phyloP scores from a whole-genome alignment of 1,284 basidiomycete genomes.

The Ustilago shanxiensis region DNA sequence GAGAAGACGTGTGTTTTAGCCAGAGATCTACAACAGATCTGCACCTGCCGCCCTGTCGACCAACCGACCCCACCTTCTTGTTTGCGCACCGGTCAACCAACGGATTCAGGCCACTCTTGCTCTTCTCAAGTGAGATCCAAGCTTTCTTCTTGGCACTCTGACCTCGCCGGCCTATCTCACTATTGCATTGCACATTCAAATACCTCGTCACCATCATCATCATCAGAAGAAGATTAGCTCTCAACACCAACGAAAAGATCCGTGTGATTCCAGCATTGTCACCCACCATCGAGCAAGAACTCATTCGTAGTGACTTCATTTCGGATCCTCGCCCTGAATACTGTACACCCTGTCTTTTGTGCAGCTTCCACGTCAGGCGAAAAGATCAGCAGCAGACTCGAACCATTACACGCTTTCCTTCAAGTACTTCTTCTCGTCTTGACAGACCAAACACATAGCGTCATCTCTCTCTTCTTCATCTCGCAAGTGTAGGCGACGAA shows the following conservation, averaged over 20 bases:
- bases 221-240: neutral
- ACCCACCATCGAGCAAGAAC: neutral
- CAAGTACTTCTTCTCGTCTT: neutral
- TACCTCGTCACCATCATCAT: neutral
- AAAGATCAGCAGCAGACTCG: neutral
- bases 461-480: neutral
- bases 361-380: constrained; percentile 33
- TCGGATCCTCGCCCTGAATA: neutral
- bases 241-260: neutral
- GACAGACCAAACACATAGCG: neutral
- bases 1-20: neutral
- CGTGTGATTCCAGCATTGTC: neutral
- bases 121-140: neutral
- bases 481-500: neutral
- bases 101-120: neutral
- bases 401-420: neutral
- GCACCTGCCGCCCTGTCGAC: neutral
- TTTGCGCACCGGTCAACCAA: constrained; percentile 21
- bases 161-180: neutral
- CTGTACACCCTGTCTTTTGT: neutral
- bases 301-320: constrained; percentile 5
- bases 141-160: constrained; percentile 9
- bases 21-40: neutral
- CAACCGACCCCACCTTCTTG: neutral
- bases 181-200: too few species aligned